These are phyloP conservation scores for Pseudopyrenochaeta lycopersici DNA, from an alignment of 2,329 filamentous ascomycete species.

Conservation along the genomic window DNA sequence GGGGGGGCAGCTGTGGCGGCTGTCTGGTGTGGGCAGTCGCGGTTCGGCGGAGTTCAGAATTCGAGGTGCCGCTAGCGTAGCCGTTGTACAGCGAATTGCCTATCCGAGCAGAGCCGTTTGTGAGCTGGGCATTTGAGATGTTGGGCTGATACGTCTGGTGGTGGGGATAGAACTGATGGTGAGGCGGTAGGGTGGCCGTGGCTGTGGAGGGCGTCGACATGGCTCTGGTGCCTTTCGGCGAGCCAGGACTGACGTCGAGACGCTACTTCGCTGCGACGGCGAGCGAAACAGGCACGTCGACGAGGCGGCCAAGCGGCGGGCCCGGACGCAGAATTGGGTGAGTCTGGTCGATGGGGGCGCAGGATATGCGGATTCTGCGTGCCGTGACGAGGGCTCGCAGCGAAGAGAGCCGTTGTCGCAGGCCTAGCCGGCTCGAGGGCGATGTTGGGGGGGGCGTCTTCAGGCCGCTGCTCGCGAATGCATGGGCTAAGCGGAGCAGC, in stretches of 20 bases:
- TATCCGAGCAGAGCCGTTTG: slow-evolving; percentile 44
- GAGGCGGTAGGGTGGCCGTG: slow-evolving; percentile 52
- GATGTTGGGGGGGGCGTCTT: slow-evolving; percentile 35
- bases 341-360: slow-evolving; percentile 18
- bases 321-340: slow-evolving; percentile 14
- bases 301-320: slow-evolving; percentile 19
- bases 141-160: slow-evolving; percentile 47
- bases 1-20: slow-evolving; percentile 43
- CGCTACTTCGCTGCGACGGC: slow-evolving; percentile 32
- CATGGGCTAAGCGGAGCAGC: slow-evolving; percentile 20
- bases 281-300: slow-evolving; percentile 23
- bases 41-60: slow-evolving; percentile 49
- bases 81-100: slow-evolving; percentile 50
- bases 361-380: slow-evolving; percentile 14
- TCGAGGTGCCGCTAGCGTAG: slow-evolving; percentile 48
- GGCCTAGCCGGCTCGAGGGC: slow-evolving; percentile 32
- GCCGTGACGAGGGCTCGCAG: slow-evolving; percentile 25
- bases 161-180: slow-evolving; percentile 53
- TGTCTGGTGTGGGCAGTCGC: slow-evolving; percentile 43
- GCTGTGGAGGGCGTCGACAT: slow-evolving; percentile 57
- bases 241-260: slow-evolving; percentile 35
- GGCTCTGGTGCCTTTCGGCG: slow-evolving; percentile 33
- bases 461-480: slow-evolving; percentile 28
- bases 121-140: slow-evolving; percentile 47
- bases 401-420: slow-evolving; percentile 35